phyloP scores from a whole-genome alignment of 441 rosid genomes.

The Syzygium syzygioides region DNA sequence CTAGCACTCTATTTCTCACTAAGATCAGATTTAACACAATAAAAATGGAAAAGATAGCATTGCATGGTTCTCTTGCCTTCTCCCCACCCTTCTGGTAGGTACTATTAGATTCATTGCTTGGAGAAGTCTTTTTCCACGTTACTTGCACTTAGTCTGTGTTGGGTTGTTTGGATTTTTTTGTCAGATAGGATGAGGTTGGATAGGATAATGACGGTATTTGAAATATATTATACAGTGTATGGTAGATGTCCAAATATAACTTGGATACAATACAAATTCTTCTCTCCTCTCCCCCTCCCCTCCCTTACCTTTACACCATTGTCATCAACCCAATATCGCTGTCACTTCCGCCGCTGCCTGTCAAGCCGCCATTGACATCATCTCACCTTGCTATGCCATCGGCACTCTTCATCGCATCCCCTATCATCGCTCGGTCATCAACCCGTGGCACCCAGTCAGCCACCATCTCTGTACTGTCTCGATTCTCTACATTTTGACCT shows the following conservation, averaged over 20 bases:
- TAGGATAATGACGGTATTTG: not conserved
- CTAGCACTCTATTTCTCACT: not conserved
- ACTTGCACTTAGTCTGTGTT: not conserved
- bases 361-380: not conserved
- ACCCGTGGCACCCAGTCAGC: not conserved
- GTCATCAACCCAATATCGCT: not conserved
- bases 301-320: not conserved
- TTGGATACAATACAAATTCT: not conserved
- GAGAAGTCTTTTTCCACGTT: not conserved
- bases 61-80: not conserved
- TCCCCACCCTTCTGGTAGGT: not conserved
- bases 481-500: not conserved
- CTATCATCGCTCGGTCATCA: not conserved
- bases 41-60: not conserved
- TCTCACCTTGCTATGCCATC: not conserved
- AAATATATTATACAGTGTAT: not conserved
- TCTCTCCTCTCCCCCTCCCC: too few species aligned
- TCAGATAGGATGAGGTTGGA: not conserved
- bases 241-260: not conserved
- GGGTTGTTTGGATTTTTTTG: not conserved
- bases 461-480: not conserved
- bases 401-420: accelerated
- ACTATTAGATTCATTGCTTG: not conserved
- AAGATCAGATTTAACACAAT: not conserved
- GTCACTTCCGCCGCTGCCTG: not conserved